Percentiles rank a stretch among this genome's conserved stretches.
Conservation (phyloP, 257 asterid species). For the Solanum verrucosum region DNA sequence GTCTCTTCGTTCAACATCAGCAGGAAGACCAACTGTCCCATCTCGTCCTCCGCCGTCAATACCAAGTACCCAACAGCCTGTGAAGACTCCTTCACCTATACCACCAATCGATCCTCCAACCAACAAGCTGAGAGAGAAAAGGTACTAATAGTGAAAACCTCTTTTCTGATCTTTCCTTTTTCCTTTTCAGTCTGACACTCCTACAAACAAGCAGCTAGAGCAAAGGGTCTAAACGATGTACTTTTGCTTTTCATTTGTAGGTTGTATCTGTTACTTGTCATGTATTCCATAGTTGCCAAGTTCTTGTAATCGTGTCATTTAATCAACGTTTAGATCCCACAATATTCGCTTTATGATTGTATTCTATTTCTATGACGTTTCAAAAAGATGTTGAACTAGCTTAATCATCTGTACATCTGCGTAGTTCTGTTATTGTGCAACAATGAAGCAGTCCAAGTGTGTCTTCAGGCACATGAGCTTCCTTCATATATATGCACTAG, state of each 20-base stretch:
- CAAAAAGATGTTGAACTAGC: neutral
- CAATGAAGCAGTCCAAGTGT: neutral
- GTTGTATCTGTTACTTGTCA: neutral
- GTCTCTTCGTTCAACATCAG: constrained; percentile 62
- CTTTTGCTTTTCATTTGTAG: neutral
- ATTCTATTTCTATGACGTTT: neutral
- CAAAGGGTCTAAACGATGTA: neutral
- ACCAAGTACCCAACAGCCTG: constrained; percentile 47
- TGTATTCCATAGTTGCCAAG: neutral
- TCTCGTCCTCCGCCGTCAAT: constrained; percentile 37
- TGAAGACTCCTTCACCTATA: constrained; percentile 47
- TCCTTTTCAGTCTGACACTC: neutral
- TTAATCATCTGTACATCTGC: neutral
- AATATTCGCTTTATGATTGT: neutral
- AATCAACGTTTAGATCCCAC: neutral
- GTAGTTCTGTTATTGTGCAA: neutral
- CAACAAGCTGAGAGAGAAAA: constrained; percentile 68
- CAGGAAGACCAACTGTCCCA: constrained; percentile 71
- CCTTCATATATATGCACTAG: neutral
- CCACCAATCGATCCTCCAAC: constrained; percentile 73
- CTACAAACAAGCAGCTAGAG: neutral
- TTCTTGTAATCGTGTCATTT: neutral
- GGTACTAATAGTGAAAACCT: constrained; percentile 26
- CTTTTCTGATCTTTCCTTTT: constrained; percentile 4
- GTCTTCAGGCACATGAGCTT: neutral